phyloP scores from a whole-genome alignment of 2,329 filamentous ascomycete species.

The Clonostachys sp. region DNA sequence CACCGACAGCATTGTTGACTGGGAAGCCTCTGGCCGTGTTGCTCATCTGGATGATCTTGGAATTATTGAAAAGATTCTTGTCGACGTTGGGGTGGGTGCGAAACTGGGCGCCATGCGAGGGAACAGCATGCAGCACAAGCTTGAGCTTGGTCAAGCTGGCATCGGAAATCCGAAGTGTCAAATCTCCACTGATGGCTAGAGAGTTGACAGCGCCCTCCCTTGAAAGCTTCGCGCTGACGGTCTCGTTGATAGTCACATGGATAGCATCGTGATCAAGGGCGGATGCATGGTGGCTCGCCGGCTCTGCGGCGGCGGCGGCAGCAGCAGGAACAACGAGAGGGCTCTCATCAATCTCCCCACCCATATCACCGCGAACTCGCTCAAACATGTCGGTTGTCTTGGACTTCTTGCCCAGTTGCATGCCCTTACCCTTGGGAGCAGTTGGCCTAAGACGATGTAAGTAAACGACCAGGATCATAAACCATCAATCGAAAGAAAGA shows the following conservation, averaged over 20 bases:
- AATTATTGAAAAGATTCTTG: constrained; percentile 76
- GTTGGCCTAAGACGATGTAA: constrained; percentile 33
- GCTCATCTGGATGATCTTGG: constrained; percentile 83
- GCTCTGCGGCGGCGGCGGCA: constrained; percentile 45
- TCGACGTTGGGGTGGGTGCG: constrained; percentile 97
- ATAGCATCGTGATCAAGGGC: constrained; percentile 78
- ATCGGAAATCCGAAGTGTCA: constrained; percentile 87
- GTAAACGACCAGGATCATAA: too few relatives aligned
- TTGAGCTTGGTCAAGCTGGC: constrained; percentile 87
- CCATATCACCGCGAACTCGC: constrained; percentile 86
- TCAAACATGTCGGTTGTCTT: constrained; percentile 98
- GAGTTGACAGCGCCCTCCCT: constrained; percentile 84
- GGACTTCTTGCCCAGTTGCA: constrained; percentile 98
- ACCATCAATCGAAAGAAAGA: background rate
- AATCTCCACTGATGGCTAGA: constrained; percentile 84
- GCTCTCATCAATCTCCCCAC: constrained; percentile 74
- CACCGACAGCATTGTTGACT: constrained; percentile 87
- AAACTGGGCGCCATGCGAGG: constrained; percentile 84
- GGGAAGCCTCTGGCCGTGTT: constrained; percentile 88
- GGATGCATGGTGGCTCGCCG: constrained; percentile 54
- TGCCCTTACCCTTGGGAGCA: constrained; percentile 87
- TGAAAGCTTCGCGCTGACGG: constrained; percentile 85
- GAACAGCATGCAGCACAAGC: constrained; percentile 70
- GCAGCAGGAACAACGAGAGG: constrained; percentile 63
- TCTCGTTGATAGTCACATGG: constrained; percentile 81